These are phyloP conservation scores for grape (Vitis vinifera) DNA, from an alignment of 164 flowering plant species.

Conservation along the genomic window ASM3070453v1 NC_081812.1:19758501-19759000, in stretches of 20 bases:
- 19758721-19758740: too few relatives aligned
- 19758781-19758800: not conserved
- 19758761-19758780: not conserved
- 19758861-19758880: not conserved
- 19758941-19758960: constrained; percentile 92
- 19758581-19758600: not conserved
- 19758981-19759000: constrained; percentile 8
- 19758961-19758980: constrained; percentile 68
- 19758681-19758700: not conserved
- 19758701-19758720: constrained; percentile 17
- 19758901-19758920: constrained; percentile 89
- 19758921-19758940: constrained; percentile 95
- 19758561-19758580: not conserved
- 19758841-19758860: not conserved
- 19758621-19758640: not conserved
- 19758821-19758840: not conserved
- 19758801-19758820: not conserved
- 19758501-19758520: too few relatives aligned
- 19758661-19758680: not conserved
- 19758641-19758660: not conserved
- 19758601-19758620: not conserved
- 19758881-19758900: constrained; percentile 16
- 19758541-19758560: too few relatives aligned
- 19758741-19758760: not conserved
- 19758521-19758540: constrained; percentile 10